Evolutionary conservation across 106 monocot genomes (phyloP).

Genomic region (Gastrodia elata): DNA sequence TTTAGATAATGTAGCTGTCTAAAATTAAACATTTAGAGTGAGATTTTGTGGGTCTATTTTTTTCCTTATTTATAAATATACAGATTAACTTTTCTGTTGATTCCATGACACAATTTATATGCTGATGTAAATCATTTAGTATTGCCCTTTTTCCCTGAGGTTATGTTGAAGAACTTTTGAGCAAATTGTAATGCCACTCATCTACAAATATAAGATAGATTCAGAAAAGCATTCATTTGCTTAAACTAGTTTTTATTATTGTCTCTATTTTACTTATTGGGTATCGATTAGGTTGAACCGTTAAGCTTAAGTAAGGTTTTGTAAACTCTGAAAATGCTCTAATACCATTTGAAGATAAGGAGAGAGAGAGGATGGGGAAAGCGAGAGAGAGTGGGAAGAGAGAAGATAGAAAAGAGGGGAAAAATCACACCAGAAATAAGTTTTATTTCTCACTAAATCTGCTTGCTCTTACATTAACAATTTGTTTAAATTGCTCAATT

Average conservation of each 20-base stretch:
- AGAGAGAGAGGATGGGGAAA: too few species aligned
- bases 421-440: too few species aligned
- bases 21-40: neutral
- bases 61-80: neutral
- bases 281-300: neutral
- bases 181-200: neutral
- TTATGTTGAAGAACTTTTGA: neutral
- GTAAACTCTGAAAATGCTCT: neutral
- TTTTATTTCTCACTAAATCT: too few species aligned
- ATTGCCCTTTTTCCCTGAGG: neutral
- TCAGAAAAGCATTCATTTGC: neutral
- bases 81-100: neutral
- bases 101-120: neutral
- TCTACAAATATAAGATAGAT: neutral
- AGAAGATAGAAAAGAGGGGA: too few species aligned
- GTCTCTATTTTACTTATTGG: neutral
- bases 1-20: slow-evolving; percentile 18
- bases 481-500: too few species aligned
- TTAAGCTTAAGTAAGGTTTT: neutral
- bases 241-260: too few species aligned
- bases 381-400: too few species aligned
- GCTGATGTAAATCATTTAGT: neutral
- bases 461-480: too few species aligned
- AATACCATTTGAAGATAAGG: too few species aligned
- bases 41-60: neutral